A percentile compares a stretch with the other conserved stretches of the same genome.
Evolutionary conservation across 2,329 filamentous ascomycete species (phyloP).

Genomic region (Sordariomycetes sp.): DNA sequence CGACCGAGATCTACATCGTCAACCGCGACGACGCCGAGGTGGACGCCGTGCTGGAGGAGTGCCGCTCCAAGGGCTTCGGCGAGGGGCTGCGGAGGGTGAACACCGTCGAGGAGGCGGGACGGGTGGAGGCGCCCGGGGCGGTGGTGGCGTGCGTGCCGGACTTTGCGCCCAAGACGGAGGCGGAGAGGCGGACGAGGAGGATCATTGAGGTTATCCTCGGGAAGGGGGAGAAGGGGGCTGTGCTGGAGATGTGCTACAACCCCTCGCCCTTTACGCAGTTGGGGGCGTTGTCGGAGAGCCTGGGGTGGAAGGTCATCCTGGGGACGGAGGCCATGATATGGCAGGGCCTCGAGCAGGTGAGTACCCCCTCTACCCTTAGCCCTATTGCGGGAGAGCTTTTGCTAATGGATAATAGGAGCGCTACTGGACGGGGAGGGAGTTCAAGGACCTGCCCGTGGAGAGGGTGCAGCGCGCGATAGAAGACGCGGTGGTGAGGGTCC

Average conservation of each 20-base stretch:
- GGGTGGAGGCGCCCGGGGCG: constrained; percentile 49
- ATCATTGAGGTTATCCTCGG: constrained; percentile 38
- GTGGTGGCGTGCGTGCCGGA: constrained; percentile 70
- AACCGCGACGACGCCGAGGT: constrained; percentile 64
- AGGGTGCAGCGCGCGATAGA: constrained; percentile 39
- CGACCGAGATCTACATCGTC: constrained; percentile 62
- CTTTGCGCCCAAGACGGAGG: constrained; percentile 54
- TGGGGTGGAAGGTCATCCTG: constrained; percentile 63
- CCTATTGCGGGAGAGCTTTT: background rate
- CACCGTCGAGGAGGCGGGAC: constrained; percentile 47
- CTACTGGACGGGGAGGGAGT: constrained; percentile 53
- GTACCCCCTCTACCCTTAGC: background rate
- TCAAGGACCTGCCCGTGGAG: constrained; percentile 48
- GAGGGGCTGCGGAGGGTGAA: constrained; percentile 49
- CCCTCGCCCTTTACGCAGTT: constrained; percentile 60
- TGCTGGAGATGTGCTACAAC: constrained; percentile 80
- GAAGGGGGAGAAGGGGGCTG: constrained; percentile 49
- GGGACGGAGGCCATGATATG: constrained; percentile 71
- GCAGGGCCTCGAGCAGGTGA: constrained; percentile 58
- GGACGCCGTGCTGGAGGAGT: constrained; percentile 54
- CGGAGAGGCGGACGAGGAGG: constrained; percentile 49
- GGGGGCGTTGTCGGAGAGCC: constrained; percentile 45
- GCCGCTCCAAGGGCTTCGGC: constrained; percentile 46
- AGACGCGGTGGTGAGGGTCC: constrained; percentile 4
- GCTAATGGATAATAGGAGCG: constrained; percentile 18